Evolutionary conservation across 208 protist species (phyloP).

Genomic region (Crithidia bombi): DNA sequence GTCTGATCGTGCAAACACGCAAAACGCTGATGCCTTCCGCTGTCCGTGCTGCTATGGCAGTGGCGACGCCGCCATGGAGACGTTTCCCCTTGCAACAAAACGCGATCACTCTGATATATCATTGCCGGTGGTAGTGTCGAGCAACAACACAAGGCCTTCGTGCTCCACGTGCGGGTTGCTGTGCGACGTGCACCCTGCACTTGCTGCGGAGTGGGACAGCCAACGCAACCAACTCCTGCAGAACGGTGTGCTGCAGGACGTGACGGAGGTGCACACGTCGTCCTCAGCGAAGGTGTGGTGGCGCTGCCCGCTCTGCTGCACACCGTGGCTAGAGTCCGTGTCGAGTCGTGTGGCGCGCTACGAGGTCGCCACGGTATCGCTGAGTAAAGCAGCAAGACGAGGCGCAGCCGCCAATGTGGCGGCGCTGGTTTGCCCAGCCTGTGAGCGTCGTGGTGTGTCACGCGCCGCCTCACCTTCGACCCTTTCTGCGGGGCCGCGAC

Average conservation of each 20-base stretch:
- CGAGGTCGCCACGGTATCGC: conserved; percentile 13
- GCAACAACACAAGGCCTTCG: no score
- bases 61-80: no score
- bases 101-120: no score
- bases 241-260: conserved; percentile 52
- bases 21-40: conserved; percentile 45
- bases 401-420: not conserved
- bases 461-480: not conserved
- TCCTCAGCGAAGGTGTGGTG: conserved; percentile 61
- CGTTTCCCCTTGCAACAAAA: no score
- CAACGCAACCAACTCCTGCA: conserved; percentile 50
- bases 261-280: conserved; percentile 47
- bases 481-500: not conserved
- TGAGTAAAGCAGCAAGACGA: not conserved
- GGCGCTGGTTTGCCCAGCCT: conserved; percentile 60
- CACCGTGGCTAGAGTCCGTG: conserved; percentile 66
- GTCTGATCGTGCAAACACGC: conserved; percentile 53
- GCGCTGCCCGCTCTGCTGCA: conserved; percentile 57
- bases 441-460: conserved; percentile 48
- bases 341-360: conserved; percentile 54
- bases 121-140: no score
- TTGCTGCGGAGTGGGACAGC: conserved; percentile 76
- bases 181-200: conserved; percentile 41
- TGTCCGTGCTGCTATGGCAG: conserved; percentile 53
- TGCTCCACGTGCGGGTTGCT: no score